These are phyloP conservation scores for Boletus edulis DNA, from an alignment of 768 basidiomycete species.

Conservation along the genomic window DNA sequence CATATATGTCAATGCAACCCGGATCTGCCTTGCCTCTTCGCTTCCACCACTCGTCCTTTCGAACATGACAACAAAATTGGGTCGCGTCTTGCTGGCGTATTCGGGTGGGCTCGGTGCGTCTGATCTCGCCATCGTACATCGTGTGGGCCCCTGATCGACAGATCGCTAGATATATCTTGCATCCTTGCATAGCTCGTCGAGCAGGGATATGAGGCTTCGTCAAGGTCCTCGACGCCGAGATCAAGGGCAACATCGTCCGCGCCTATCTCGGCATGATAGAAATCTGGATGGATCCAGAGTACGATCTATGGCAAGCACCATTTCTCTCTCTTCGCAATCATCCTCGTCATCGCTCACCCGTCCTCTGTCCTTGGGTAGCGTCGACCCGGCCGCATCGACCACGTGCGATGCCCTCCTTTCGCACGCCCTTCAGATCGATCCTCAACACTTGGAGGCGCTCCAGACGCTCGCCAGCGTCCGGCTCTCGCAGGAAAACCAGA, in stretches of 20 bases:
- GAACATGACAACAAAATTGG: slow-evolving; percentile 38
- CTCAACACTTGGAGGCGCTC: slow-evolving; percentile 74
- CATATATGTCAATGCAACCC: no score
- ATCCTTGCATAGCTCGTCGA: slow-evolving; percentile 99
- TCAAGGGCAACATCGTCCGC: slow-evolving; percentile 67
- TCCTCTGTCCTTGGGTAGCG: slow-evolving; percentile 42
- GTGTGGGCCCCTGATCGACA: slow-evolving; percentile 4
- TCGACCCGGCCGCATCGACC: slow-evolving; percentile 77
- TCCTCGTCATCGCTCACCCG: background rate
- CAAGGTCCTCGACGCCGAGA: slow-evolving; percentile 32
- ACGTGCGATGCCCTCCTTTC: slow-evolving; percentile 77
- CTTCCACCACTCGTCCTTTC: slow-evolving; percentile 2
- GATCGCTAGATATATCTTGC: slow-evolving; percentile 83
- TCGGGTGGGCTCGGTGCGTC: slow-evolving; percentile 93
- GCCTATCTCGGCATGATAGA: slow-evolving; percentile 89
- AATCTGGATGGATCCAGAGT: slow-evolving; percentile 92
- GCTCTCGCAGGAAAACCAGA: slow-evolving; percentile 83
- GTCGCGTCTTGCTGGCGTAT: slow-evolving; percentile 95
- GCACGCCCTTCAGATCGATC: slow-evolving; percentile 70
- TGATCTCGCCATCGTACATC: background rate
- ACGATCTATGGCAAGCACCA: slow-evolving; percentile 74
- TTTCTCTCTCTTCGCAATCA: background rate
- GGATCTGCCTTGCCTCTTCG: background rate
- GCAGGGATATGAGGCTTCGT: slow-evolving; percentile 74
- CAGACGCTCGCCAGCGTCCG: slow-evolving; percentile 82